phyloP scores from a whole-genome alignment of 148 eudicot genomes.

The Rhododendron henanense region DNA sequence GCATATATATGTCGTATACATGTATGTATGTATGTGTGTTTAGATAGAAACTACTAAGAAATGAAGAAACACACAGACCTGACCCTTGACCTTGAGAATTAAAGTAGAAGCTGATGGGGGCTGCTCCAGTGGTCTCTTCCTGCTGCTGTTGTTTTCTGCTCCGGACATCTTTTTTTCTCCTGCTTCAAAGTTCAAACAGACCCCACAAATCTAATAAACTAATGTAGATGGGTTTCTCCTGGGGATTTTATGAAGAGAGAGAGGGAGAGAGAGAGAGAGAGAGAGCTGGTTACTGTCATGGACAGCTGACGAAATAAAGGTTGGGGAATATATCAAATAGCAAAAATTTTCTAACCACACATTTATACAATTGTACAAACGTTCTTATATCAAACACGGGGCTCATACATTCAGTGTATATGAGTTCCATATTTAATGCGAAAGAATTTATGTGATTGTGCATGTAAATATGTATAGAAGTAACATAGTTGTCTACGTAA shows the following conservation, averaged over 20 bases:
- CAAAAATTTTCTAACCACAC: no score
- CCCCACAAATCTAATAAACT: background rate
- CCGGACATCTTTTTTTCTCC: background rate
- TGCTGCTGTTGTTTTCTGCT: background rate
- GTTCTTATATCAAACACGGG: no score
- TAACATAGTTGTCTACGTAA: no score
- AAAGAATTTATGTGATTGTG: no score
- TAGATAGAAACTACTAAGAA: no score
- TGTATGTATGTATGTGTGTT: no score
- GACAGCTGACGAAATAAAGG: background rate
- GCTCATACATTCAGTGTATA: accelerated
- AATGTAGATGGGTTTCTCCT: background rate
- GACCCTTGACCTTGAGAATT: background rate
- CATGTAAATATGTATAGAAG: no score
- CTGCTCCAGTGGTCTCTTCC: background rate
- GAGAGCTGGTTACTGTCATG: background rate
- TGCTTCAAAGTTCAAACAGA: background rate
- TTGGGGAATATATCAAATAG: no score
- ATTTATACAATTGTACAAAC: no score
- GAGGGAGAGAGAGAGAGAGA: background rate
- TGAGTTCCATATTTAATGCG: no score
- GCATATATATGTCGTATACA: no score
- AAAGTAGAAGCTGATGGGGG: background rate
- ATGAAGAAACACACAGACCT: background rate
- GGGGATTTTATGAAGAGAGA: background rate